Conservation (phyloP, 2,329 filamentous ascomycete genomes). For the Ascochyta lentis region DNA sequence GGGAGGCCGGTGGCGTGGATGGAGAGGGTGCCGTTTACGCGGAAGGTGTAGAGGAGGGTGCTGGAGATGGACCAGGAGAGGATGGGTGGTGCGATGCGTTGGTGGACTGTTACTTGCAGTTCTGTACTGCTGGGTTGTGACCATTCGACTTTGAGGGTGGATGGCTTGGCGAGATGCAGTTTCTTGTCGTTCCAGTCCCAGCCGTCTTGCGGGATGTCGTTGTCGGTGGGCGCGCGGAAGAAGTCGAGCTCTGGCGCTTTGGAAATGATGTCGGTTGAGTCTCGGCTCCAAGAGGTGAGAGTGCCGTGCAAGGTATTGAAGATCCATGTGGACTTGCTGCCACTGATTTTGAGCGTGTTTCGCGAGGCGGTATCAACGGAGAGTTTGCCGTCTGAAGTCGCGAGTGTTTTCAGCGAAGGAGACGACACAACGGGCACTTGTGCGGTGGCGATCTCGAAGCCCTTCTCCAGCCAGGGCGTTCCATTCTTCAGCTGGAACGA, state of each 20-base stretch:
- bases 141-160: slow-evolving; percentile 41
- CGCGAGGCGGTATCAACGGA: slow-evolving; percentile 33
- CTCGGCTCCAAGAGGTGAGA: slow-evolving; percentile 46
- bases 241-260: slow-evolving; percentile 56
- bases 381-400: slow-evolving; percentile 53
- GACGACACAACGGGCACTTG: slow-evolving; percentile 35
- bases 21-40: slow-evolving; percentile 52
- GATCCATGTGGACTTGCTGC: slow-evolving; percentile 53
- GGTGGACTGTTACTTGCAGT: slow-evolving; percentile 53
- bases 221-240: slow-evolving; percentile 71
- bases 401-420: slow-evolving; percentile 16
- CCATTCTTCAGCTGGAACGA: slow-evolving; percentile 44
- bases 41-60: slow-evolving; percentile 61
- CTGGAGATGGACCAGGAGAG: slow-evolving; percentile 60
- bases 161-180: slow-evolving; percentile 37
- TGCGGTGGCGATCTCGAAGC: slow-evolving; percentile 47
- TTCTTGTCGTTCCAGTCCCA: slow-evolving; percentile 61
- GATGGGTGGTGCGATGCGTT: slow-evolving; percentile 64
- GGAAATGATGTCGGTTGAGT: slow-evolving; percentile 40
- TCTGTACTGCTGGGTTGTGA: slow-evolving; percentile 37
- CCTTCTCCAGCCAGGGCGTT: slow-evolving; percentile 41
- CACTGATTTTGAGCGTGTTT: slow-evolving; percentile 30
- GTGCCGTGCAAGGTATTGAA: slow-evolving; percentile 61
- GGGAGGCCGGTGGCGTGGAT: slow-evolving; percentile 56
- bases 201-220: slow-evolving; percentile 63